phyloP scores from a whole-genome alignment of 2,329 filamentous ascomycete species.

The Claviceps sp. region DNA sequence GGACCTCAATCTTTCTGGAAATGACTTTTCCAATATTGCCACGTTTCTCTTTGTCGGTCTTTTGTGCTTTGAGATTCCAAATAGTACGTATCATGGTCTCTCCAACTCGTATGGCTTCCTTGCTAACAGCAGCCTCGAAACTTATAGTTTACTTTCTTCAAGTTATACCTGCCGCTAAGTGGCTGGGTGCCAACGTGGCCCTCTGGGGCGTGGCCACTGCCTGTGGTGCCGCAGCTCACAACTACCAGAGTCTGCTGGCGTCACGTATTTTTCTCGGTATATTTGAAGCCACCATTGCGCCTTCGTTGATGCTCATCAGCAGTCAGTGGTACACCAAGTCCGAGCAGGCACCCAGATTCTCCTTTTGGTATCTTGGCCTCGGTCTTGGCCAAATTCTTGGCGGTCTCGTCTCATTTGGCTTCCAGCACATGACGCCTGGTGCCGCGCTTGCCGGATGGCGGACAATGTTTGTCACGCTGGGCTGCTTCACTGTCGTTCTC shows the following conservation, averaged over 20 bases:
- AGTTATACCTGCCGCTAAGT: slow-evolving; percentile 45
- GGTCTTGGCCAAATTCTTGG: slow-evolving; percentile 49
- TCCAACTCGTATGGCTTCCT: not conserved
- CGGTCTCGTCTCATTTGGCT: slow-evolving; percentile 48
- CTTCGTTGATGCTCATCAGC: slow-evolving; percentile 46
- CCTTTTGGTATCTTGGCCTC: slow-evolving; percentile 47
- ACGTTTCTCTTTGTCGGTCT: slow-evolving; percentile 51
- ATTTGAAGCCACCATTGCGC: slow-evolving; percentile 47
- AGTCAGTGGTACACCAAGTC: slow-evolving; percentile 49
- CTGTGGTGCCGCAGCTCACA: slow-evolving; percentile 37
- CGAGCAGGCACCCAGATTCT: slow-evolving; percentile 46
- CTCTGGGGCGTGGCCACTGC: slow-evolving; percentile 45
- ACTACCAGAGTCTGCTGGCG: slow-evolving; percentile 39
- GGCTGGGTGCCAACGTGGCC: slow-evolving; percentile 43
- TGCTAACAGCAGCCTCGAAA: not conserved
- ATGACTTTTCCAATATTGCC: slow-evolving; percentile 49
- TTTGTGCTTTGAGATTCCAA: slow-evolving; percentile 44
- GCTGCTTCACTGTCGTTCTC: slow-evolving; percentile 27
- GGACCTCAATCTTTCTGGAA: slow-evolving; percentile 39
- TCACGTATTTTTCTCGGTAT: slow-evolving; percentile 45
- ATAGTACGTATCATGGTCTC: slow-evolving; percentile 26
- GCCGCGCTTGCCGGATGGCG: slow-evolving; percentile 50
- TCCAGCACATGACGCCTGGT: slow-evolving; percentile 39
- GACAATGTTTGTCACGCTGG: slow-evolving; percentile 58
- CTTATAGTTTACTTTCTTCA: slow-evolving; percentile 42